Evolutionary conservation across 805 yeast genomes (phyloP).

Genomic region (Naumovozyma castellii): DNA sequence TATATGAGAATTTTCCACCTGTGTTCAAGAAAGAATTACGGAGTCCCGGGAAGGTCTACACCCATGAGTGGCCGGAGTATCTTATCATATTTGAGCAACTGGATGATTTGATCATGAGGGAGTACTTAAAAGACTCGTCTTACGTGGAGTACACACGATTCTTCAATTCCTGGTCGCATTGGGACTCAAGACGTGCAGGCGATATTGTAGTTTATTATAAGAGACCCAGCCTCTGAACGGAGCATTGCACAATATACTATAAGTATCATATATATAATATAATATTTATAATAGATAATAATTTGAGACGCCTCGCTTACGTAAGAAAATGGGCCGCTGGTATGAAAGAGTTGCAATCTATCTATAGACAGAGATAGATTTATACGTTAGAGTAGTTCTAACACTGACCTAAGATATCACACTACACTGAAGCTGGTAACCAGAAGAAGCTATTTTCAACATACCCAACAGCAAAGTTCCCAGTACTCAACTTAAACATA

Average conservation of each 20-base stretch:
- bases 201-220: constrained; percentile 54
- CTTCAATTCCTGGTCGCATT: constrained; percentile 75
- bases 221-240: too few species aligned
- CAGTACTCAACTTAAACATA: background rate
- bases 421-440: too few species aligned
- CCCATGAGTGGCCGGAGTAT: constrained; percentile 60
- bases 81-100: constrained; percentile 63
- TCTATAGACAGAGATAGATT: too few species aligned
- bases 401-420: too few species aligned
- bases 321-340: too few species aligned
- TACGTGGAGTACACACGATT: constrained; percentile 45
- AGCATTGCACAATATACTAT: too few species aligned
- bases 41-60: constrained; percentile 18
- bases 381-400: too few species aligned
- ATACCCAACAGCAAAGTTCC: background rate
- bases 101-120: constrained; percentile 35
- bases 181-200: constrained; percentile 76
- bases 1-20: constrained; percentile 46
- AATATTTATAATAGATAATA: too few species aligned
- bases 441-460: too few species aligned
- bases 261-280: too few species aligned
- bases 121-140: constrained; percentile 32
- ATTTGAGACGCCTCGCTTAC: background rate
- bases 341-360: too few species aligned
- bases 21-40: constrained; percentile 15